phyloP scores from a whole-genome alignment of 495 filamentous ascomycete genomes.

The Penicillium riverlandense region DNA sequence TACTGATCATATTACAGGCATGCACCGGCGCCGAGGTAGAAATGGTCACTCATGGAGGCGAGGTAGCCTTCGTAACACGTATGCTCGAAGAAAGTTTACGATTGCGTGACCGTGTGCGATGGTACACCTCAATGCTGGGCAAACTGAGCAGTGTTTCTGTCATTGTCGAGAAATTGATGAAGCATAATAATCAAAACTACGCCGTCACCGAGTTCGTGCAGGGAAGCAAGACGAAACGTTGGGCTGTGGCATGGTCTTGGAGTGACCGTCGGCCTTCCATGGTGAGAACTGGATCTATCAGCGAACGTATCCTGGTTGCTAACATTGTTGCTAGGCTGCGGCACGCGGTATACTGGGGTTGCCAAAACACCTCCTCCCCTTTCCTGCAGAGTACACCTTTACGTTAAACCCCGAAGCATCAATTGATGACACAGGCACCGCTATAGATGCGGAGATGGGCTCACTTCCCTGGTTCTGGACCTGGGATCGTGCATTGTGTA shows the following conservation, averaged over 20 bases:
- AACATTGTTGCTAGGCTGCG: constrained; percentile 31
- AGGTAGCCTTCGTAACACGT: constrained; percentile 68
- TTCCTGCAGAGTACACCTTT: constrained; percentile 50
- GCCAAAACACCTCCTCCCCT: constrained; percentile 54
- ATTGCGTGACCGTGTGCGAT: constrained; percentile 55
- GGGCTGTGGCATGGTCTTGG: constrained; percentile 89
- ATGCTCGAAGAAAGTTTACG: constrained; percentile 68
- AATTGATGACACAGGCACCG: constrained; percentile 20
- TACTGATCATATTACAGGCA: constrained; percentile 21
- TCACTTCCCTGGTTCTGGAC: constrained; percentile 44
- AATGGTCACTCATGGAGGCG: constrained; percentile 83
- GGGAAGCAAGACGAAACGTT: constrained; percentile 72
- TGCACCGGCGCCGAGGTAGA: constrained; percentile 80
- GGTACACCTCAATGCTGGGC: constrained; percentile 92
- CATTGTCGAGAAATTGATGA: constrained; percentile 54
- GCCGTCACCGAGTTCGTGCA: constrained; percentile 77
- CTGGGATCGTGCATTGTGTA: constrained; percentile 34
- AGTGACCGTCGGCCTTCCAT: constrained; percentile 55
- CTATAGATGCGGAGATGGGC: constrained; percentile 32
- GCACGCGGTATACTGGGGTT: constrained; percentile 49
- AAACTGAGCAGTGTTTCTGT: constrained; percentile 64
- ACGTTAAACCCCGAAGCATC: constrained; percentile 16
- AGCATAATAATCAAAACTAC: constrained; percentile 62
- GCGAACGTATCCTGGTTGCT: too few species aligned
- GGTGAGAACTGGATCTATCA: constrained; percentile 23